Base-by-base conservation (phyloP, 257 asterid genomes). In the Eucommia ulmoides region DNA sequence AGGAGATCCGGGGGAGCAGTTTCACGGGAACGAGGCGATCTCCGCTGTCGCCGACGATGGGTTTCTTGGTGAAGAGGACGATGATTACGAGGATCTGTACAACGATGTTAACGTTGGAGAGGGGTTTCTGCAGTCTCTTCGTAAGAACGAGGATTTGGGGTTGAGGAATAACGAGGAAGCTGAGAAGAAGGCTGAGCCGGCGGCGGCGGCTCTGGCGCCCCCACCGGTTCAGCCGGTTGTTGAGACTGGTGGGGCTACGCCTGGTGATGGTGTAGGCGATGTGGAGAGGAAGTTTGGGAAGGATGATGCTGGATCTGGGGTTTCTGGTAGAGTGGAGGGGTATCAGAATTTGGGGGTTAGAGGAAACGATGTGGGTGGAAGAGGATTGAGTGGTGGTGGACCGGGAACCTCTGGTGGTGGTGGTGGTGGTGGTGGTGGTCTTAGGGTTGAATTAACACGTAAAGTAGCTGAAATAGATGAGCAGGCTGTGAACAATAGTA, bases 91-190 rank as follows among this genome's bases (percentile, higher is more conserved):
- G 55, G 98, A 91, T 59, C 93, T 91, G 19, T 91, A 91, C 57
- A 86, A 83, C 49, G 98, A 91, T 63, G 98, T 91, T 38, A 91
- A 91, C 49, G 94, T 91, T 24, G 96, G 96, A 22, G 98, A 87
- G 73, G 70, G 79, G 50, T 86, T 91, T 69, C 65, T 80, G 56
- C 93, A 79, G 60, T 73, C 92, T 8, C 58, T 80, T 56, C 66
- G 77, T 29, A 74, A 71, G 59, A 80, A 54, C 53, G 81, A 79
- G 64, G 94, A 84, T 56, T 50, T 58, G 18, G 66, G 52, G 56
- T 61, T 59, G 14, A 55, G 41, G 20, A 68, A 68, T 60, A n/a
- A n/a, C n/a, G 81, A 81, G 66, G 61, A 60, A 47, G 69, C 41
- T 53, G 79, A 65, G 67, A 60, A 52, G 57, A 55, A 52, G 57